Conservation (phyloP, 208 protist genomes). For the Trypanosoma theileri region DNA sequence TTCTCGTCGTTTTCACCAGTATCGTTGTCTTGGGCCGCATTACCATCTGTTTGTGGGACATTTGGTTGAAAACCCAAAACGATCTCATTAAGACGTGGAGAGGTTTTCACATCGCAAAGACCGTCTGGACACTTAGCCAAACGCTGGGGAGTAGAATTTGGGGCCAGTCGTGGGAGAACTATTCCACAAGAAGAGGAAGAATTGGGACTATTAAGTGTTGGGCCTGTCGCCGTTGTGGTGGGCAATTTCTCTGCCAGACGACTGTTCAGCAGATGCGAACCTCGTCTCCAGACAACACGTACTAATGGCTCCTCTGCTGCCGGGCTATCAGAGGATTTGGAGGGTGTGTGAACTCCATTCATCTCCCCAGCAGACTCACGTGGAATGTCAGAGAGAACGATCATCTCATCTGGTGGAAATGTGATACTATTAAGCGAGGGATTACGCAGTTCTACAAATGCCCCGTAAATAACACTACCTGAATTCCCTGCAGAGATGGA, state of each 20-base stretch:
- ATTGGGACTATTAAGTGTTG: conserved; percentile 14
- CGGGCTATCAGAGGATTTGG: neutral
- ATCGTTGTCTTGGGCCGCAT: neutral
- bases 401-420: conserved; percentile 59
- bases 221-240: neutral
- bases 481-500: conserved; percentile 36
- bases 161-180: conserved; percentile 23
- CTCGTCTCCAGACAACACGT: conserved; percentile 47
- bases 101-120: conserved; percentile 61
- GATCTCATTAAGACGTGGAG: conserved; percentile 45
- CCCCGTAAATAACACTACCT: conserved; percentile 53
- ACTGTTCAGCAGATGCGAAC: conserved; percentile 5
- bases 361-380: no score
- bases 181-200: conserved; percentile 9
- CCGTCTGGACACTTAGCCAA: conserved; percentile 64
- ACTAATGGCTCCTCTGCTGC: conserved; percentile 31
- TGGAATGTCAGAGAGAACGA: conserved; percentile 35
- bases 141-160: conserved; percentile 36
- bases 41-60: neutral
- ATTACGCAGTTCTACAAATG: conserved; percentile 69
- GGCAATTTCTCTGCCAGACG: neutral
- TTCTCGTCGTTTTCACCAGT: neutral
- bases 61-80: conserved; percentile 35
- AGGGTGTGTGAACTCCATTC: no score
- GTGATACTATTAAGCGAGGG: conserved; percentile 57